Evolutionary conservation across 805 yeast species (phyloP), one percentile per base, ranked within the genome.

Genomic region (Saccharomycopsis lassenensis): DNA sequence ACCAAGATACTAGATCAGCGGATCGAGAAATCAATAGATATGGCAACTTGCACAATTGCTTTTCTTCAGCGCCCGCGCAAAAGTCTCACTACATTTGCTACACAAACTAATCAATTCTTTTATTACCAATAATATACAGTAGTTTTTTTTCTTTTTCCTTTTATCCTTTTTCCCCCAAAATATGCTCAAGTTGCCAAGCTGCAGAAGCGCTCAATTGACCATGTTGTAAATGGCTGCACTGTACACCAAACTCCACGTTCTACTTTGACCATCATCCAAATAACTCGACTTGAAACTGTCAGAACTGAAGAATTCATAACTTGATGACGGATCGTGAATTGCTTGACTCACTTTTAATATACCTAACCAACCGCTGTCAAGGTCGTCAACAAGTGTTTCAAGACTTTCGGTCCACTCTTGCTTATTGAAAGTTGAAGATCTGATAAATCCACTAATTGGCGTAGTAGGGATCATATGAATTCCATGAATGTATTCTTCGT

Each of bases 391-490:
- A 20, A 25, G 22, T 5, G 30, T 17, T n/a, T 24, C 28, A 7
- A 33, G 15, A 18, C 20, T 30, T 12, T 26, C 32, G n/a, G 57
- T 20, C 82, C 82, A 77, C 55, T 77, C 85, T 49, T 77, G 71
- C 43, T 57, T 48, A 3, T 69, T 78, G 56, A 74, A 79, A 2
- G 51, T 52, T 3, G 69, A 64, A 1, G 60, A 53, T 48, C 85
- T 60, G 8, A 78, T 62, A 46, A 65, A 73, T 0, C 79, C 69
- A 3, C 82, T 74, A 6, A 74, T 59, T 2, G 84, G 76, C 0
- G 82, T 75, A n/a, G 77, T 65, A 14, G 87, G 87, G 26, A 79
- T 51, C 86, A 79, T 79, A 52, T 79, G 85, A 41, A 79, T 79
- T 3, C 89, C 89, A 47, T 78, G 83, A 35, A 76, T 77, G 47